Base-by-base conservation (phyloP, 176 grass and related monocot genomes). In the Avena eriantha region DNA sequence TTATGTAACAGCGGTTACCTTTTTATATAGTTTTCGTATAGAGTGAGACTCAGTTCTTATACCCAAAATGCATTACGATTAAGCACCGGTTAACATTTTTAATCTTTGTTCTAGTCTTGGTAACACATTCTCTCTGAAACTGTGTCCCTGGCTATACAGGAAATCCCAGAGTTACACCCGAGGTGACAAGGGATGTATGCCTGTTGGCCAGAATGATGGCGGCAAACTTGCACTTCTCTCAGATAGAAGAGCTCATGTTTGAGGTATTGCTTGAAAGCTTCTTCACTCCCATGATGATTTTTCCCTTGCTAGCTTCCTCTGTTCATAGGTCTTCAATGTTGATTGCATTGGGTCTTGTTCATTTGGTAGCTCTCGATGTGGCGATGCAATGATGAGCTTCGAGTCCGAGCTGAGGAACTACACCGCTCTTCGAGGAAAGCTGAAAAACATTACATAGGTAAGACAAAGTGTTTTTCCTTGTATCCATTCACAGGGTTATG, bases 181-280 rank as follows among this genome's bases (percentile, higher is more conserved):
- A 98, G 55, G 87, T 95, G 64, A 95, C 95, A 77, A 93, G 93
- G 83, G 93, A 98, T 86, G 93, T 93, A 17, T 92, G 89, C 81
- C 87, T 95, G 83, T 80, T 98, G 83, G 88, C 95, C 81, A 90
- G 93, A 76, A 95, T 98, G 93, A 98, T 93, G 89, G 95, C 95
- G 66, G 86, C 93, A 39, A 90, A 92, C 77, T 76, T 98, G 88
- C 95, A 98, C 74, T 86, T 92, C 84, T 83, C 93, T 21, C 78
- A 89, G 89, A 93, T 98, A 29, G 95, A 93, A 48, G 93, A 93
- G 13, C 72, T 98, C 60, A 95, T 98, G 95, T 98, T 98, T 48
- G 95, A 98, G 91, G 95, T 95, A 92, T 22, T 18, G 17, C 29
- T 21, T 75, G 3, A 80, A 80, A 46, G 17, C 36, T 87, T 60